These are phyloP conservation scores for Rauvolfia tetraphylla DNA, from an alignment of 257 asterid species.

Conservation along the genomic window DNA sequence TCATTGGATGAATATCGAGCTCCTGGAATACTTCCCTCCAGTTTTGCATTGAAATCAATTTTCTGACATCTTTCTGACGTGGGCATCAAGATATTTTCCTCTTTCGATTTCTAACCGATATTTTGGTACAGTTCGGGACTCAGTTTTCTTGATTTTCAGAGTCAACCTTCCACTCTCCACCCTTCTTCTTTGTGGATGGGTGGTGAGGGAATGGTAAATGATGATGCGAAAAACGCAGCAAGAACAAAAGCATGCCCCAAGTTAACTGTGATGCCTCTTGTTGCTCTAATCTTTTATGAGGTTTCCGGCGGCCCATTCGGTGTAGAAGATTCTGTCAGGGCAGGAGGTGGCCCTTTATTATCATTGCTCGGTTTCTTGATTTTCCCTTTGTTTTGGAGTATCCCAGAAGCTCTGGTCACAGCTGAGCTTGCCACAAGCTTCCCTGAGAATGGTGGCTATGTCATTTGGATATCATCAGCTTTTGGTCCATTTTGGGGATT, in stretches of 20 bases:
- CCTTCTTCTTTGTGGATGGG: conserved; percentile 27
- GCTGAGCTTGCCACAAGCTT: conserved; percentile 79
- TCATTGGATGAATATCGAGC: neutral
- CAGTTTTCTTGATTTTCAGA: neutral
- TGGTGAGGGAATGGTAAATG: conserved; percentile 38
- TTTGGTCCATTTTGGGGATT: conserved; percentile 86
- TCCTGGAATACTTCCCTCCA: no score
- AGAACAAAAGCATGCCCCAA: conserved; percentile 37
- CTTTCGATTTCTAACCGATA: neutral
- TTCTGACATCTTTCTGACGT: neutral
- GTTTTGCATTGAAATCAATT: neutral
- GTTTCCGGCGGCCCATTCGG: conserved; percentile 95
- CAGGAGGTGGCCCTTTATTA: conserved; percentile 76
- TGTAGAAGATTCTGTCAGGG: conserved; percentile 77
- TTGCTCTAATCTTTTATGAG: conserved; percentile 85
- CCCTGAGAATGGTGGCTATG: conserved; percentile 87
- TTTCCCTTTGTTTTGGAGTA: conserved; percentile 80
- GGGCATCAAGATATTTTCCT: neutral
- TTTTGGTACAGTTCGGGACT: neutral
- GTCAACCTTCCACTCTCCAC: conserved; percentile 17
- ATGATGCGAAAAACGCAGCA: conserved; percentile 18
- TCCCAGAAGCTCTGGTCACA: conserved; percentile 83
- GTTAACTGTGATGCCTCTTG: conserved; percentile 64
- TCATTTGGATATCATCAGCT: conserved; percentile 79
- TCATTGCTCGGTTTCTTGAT: conserved; percentile 72